Evolutionary conservation across 2,329 filamentous ascomycete genomes (phyloP).

Genomic region (Coniella lustricola): DNA sequence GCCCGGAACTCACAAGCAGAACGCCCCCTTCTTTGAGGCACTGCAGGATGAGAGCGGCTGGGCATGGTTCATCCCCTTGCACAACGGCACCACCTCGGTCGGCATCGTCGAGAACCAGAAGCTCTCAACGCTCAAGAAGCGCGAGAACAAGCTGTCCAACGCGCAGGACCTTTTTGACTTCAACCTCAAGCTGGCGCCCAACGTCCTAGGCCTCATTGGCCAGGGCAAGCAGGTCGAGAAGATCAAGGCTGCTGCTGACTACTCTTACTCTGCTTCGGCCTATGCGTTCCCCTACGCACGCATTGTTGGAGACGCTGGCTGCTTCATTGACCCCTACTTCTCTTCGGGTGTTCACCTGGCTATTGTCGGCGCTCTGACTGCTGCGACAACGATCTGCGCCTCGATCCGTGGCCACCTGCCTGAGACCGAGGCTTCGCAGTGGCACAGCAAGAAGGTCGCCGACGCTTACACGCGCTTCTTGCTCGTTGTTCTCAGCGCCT

Average conservation of each 20-base stretch:
- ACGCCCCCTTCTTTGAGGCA: slow-evolving; percentile 37
- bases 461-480: slow-evolving; percentile 43
- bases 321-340: slow-evolving; percentile 44
- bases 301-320: slow-evolving; percentile 39
- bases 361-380: slow-evolving; percentile 34
- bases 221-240: slow-evolving; percentile 26
- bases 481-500: slow-evolving; percentile 31
- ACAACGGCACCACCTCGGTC: slow-evolving; percentile 37
- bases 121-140: slow-evolving; percentile 29
- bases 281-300: slow-evolving; percentile 34
- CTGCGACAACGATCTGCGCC: slow-evolving; percentile 37
- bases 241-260: slow-evolving; percentile 38
- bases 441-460: slow-evolving; percentile 37
- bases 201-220: slow-evolving; percentile 25
- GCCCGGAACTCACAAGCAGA: slow-evolving; percentile 24
- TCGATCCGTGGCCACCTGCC: slow-evolving; percentile 29
- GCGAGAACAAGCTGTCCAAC: slow-evolving; percentile 16
- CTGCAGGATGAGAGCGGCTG: slow-evolving; percentile 32
- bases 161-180: slow-evolving; percentile 28
- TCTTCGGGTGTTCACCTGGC: slow-evolving; percentile 42
- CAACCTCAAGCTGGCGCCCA: slow-evolving; percentile 27
- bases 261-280: slow-evolving; percentile 36
- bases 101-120: slow-evolving; percentile 37
- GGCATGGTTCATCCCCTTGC: slow-evolving; percentile 43
- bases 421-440: slow-evolving; percentile 30